phyloP scores from a whole-genome alignment of 192 early-diverging fungal genomes.

The Podila verticillata region DNA sequence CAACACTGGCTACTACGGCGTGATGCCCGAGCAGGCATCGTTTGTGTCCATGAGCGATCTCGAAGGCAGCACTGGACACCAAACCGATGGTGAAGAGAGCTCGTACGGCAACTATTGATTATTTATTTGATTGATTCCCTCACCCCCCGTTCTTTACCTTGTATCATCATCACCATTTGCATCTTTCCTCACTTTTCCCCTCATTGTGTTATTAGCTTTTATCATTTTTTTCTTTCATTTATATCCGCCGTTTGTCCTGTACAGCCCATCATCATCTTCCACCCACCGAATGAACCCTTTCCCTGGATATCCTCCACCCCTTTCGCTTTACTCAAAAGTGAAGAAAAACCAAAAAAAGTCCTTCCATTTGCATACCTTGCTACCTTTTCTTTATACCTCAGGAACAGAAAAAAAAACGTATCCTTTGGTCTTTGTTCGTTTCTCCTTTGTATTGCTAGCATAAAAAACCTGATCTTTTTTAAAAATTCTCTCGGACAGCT shows the following conservation, averaged over 20 bases:
- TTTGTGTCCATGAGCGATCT: slow-evolving; percentile 54
- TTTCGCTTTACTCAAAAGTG: neutral
- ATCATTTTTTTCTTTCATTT: neutral
- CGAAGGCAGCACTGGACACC: slow-evolving; percentile 48
- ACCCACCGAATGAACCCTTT: slow-evolving; percentile 8
- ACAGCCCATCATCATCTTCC: neutral
- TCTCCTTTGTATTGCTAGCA: no score
- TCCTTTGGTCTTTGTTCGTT: no score
- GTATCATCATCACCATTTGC: slow-evolving; percentile 1
- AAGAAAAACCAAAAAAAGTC: no score
- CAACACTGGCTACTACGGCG: slow-evolving; percentile 44
- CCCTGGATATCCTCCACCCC: slow-evolving; percentile 47
- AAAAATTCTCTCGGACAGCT: no score
- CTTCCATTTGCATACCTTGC: no score
- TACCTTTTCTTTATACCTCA: neutral
- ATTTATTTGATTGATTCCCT: neutral
- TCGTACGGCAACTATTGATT: slow-evolving; percentile 40
- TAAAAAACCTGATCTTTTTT: no score
- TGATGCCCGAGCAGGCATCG: slow-evolving; percentile 54
- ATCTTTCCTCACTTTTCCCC: slow-evolving; percentile 13
- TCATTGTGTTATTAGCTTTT: neutral
- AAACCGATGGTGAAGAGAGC: slow-evolving; percentile 49
- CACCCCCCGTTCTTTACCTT: neutral
- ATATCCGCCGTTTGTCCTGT: neutral
- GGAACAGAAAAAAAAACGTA: neutral